Evolutionary conservation across 192 early-diverging fungal species (phyloP), one percentile per base, ranked within the genome.

Genomic region (Chytriomyces sp.): DNA sequence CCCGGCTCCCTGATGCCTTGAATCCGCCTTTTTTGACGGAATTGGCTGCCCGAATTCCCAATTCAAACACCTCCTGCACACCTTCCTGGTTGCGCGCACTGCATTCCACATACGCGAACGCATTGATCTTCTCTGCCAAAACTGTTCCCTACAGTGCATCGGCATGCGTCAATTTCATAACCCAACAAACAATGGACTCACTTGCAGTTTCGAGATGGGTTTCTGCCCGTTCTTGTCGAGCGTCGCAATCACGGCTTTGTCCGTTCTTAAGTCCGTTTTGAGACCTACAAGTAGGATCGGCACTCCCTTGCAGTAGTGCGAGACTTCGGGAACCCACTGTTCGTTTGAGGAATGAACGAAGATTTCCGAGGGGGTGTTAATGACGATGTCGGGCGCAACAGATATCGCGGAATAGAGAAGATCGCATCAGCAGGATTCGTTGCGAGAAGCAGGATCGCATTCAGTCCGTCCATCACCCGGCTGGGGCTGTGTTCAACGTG

Each of bases 61-160:
- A 1, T 28, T 17, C 52, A 41, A 71, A 34, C 41, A 52, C 57
- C 7, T 70, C 68, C n/a, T 53, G 59, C 5, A 70, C 32, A 39
- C 94, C 94, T 41, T 90, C 81, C 59, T 89, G 89, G 67, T 86
- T 86, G 80, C 89, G 90, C 62, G 96, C 94, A 61, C 91, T 93
- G 80, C 94, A 96, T 83, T 98, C 95, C 52, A 98, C 78, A 77
- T 95, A 96, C 70, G 89, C 88, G 78, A 81, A 81, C 30, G 96
- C 96, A 52, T 82, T 80, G 77, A 98, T 94, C 69, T 88, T 84
- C 34, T 90, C 82, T 19, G 94, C 94, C 53, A 93, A 86, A 31
- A n/a, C 33, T 64, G 28, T 5, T 36, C 68, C 64, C 64, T 65
- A 34, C 56, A 37, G 26, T 26, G 22, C 7, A 58, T 34, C 26